Evolutionary conservation across 2,329 filamentous ascomycete genomes (phyloP), one percentile per base, ranked within the genome.

Genomic region (Metarhizium sp.): DNA sequence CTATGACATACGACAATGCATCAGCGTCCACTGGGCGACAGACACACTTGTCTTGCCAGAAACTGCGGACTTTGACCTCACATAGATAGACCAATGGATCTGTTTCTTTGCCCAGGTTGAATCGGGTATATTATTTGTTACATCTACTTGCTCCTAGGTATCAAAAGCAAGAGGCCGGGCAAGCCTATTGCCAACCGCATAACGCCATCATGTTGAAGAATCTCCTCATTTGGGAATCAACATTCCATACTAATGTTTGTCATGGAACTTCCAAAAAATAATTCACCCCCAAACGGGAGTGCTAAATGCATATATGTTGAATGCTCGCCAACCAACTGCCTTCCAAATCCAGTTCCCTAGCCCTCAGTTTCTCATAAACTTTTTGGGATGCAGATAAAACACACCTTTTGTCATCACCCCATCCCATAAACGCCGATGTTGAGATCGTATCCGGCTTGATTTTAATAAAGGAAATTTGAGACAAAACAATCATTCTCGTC

Each of bases 361-460:
- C 58, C 62, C 66, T 63, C 61, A 66, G 40, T 63, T 63, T 64
- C 69, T 62, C 66, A 65, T 60, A 54, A 58, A 50, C 51, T 50
- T 69, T 71, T 73, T 69, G 63, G 64, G 64, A 67, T 69, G 63
- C 63, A 66, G 55, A 57, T 63, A 64, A 66, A 68, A 66, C 63
- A 67, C 62, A 66, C 64, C 66, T 32, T 51, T 53, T 59, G 59
- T 67, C 64, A 64, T 69, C 70, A 64, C 66, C 63, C 59, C 47
- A 53, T 63, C 64, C 65, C 67, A 66, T 66, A 72, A 78, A 79
- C 77, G 77, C 77, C 77, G 77, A 79, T 80, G 77, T 80, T 80
- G 77, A 80, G 75, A 78, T 79, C 77, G 77, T 77, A 72, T 71
- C 69, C 69, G 70, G 66, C 68, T 65, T 49, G 63, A 62, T 63